Evolutionary conservation across 495 filamentous ascomycete genomes (phyloP), one percentile per base, ranked within the genome.

Genomic region (Penicillium steckii): DNA sequence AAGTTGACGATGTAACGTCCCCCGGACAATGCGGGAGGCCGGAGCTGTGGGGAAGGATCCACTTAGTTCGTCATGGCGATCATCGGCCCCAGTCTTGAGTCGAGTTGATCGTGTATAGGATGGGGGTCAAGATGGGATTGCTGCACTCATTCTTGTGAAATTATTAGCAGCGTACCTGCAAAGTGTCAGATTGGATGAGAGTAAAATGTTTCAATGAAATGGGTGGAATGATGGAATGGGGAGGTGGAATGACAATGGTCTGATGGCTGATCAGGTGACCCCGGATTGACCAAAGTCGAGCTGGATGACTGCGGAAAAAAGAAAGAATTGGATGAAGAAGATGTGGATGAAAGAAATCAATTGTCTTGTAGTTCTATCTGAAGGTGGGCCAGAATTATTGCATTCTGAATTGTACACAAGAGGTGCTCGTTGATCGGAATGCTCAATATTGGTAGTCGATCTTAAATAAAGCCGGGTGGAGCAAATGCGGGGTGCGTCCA

Each of bases 401-500:
- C n/a, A n/a, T n/a, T n/a, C n/a, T n/a, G n/a, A n/a, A n/a, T n/a
- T n/a, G n/a, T n/a, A n/a, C n/a, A n/a, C n/a, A n/a, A n/a, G n/a
- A n/a, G n/a, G n/a, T n/a, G n/a, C n/a, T n/a, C n/a, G n/a, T n/a
- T n/a, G n/a, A n/a, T n/a, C n/a, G n/a, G n/a, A n/a, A n/a, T n/a
- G n/a, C n/a, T n/a, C n/a, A n/a, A n/a, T n/a, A 29, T 5, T 12
- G 12, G 27, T 12, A 6, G 27, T 29, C 38, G 38, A 41, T 41
- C 38, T 10, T 13, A 41, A 41, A 41, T 41, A 41, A 46, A 52
- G 53, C 44, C 49, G 48, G 60, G 70, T 73, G 65, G 68, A 68
- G 62, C 27, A 64, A 73, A 71, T 73, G 70, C 68, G 70, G 70
- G 70, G 70, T 73, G 70, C 70, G 61, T 59, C 66, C 48, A 47